Base-by-base conservation (phyloP, 2,329 filamentous ascomycete genomes). In the Phoma sp. region DNA sequence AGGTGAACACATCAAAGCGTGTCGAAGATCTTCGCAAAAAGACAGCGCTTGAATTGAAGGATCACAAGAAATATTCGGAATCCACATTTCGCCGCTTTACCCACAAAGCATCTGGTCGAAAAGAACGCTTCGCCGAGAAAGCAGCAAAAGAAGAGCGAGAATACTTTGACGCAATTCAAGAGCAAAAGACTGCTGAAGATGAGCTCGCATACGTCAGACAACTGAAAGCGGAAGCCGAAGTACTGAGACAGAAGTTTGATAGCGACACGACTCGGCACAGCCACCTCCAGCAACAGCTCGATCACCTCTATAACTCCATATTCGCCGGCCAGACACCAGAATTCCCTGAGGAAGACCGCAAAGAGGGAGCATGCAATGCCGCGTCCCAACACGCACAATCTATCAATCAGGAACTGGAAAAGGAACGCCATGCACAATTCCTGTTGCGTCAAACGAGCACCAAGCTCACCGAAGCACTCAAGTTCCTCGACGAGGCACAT, bases 41-140 rank as follows among this genome's bases (percentile, higher is more conserved):
- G 23, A 69, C 69, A 2, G 48, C 49, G 1, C 21, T 47, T 1
- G 68, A 73, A 34, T 56, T 69, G 2, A 61, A 67, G 40, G 69
- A 72, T 25, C 68, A 73, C 53, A 69, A 70, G 34, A 73, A 73
- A 45, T 74, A 74, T 49, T 68, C 66, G 14, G 69, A 73, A 47
- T 71, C 68, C 0, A 67, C 58, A 2, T 63, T 73, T 42, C 62
- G 66, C 3, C 68, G 69, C 33, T 64, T 73, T 38, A 66, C 69
- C 1, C 68, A 74, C 51, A 72, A 68, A 47, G 69, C 69, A 3
- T 60, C 57, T 6, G 71, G 69, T 4, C 60, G 60, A 9, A 68
- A 67, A 33, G 60, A 68, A 7, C 57, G 53, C 7, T 74, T 72
- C 34, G 62, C 40, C 4, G 65, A 67, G 10, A 72, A 75, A 50